Evolutionary conservation across 2,329 filamentous ascomycete species (phyloP), one percentile per base, ranked within the genome.

Genomic region (Aureobasidium sp.): DNA sequence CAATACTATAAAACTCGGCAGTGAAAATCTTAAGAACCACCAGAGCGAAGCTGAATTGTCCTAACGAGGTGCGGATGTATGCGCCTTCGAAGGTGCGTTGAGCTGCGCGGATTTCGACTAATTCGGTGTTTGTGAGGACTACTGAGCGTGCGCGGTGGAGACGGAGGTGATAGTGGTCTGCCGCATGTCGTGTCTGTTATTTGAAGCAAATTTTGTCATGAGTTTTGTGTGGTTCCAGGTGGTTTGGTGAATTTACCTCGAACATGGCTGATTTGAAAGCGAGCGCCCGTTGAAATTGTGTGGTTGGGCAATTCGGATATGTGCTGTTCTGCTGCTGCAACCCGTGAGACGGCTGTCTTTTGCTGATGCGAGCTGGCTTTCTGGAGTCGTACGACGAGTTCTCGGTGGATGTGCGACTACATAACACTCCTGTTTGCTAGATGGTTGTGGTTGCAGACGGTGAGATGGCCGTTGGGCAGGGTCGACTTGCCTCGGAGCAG

Each of bases 11-110:
- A 84, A 99, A 98, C 76, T 98, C 96, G 61, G 91, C 88, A 11
- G 94, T 98, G 82, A 99, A 98, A 79, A 99, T 97, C 82, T 97
- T 97, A 71, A 97, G 89, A 61, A 99, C 93, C 69, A 99, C 91
- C 58, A 99, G 90, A 25, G 95, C 91, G 79, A 99, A 98, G 65
- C 93, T 95, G 83, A 98, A 98, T 75, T 98, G 95, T 4, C 93
- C 93, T 25, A 99, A 88, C 3, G 95, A 95, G 0, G 96, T 99
- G 68, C 96, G 93, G 75, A 98, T 92, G 80, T 98, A 99, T 27
- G 96, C 96, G 27, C 96, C 96, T 80, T 99, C 96, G 73, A 98
- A 99, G 2, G 96, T 99, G 64, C 96, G 90, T 78, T 99, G 96
- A 15, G 95, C 93, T 15, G 96, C 96, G 69, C 96, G 93, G 71